Base-by-base conservation (phyloP, 2,329 filamentous ascomycete genomes). In the Hirsutella minnesotensis region DNA sequence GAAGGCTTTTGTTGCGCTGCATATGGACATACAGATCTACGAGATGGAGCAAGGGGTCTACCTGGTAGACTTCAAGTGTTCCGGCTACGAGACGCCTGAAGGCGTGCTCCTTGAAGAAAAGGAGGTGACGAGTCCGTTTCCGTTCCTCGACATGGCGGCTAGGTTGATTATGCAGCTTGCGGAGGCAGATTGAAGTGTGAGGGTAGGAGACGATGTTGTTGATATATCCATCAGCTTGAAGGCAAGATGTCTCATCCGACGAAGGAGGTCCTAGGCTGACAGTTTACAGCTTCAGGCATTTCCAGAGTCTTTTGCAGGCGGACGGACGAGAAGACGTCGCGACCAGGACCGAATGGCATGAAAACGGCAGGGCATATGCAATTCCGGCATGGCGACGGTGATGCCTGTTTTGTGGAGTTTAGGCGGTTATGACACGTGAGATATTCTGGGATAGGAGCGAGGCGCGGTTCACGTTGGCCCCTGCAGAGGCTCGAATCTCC, bases 21-120 rank as follows among this genome's bases (percentile, higher is more conserved):
- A 95, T 58, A 79, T 98, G 59, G 89, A 94, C 51, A 95, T 98
- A 49, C 92, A 95, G 60, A 81, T 95, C 41, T 95, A 95, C 63
- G 83, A 88, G 57, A 88, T 96, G 69, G 90, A 96, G 61, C 79
- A 81, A 45, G 83, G 86, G 43, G 90, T 92, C 51, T 96, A 90
- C 62, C 81, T 98, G 48, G 92, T 98, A 39, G 92, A 98, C 61
- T 98, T 98, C 72, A 96, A 95, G 61, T 96, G 90, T 61, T 89
- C 92, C 13, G 92, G 92, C 18, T 98, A 98, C 64, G 92, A 98
- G 66, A 86, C 75, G 38, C 57, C 69, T 12, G 71, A 92, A 43
- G 82, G 90, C 39, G 78, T 82, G 50, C 68, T 83, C 40, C 68
- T 88, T 40, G 87, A 92, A 55, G 88, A 95, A 66, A 96, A 96